These are phyloP conservation scores for Pythium rishiriense DNA, from an alignment of 352 stramenopile genomes.

Conservation along the genomic window DNA sequence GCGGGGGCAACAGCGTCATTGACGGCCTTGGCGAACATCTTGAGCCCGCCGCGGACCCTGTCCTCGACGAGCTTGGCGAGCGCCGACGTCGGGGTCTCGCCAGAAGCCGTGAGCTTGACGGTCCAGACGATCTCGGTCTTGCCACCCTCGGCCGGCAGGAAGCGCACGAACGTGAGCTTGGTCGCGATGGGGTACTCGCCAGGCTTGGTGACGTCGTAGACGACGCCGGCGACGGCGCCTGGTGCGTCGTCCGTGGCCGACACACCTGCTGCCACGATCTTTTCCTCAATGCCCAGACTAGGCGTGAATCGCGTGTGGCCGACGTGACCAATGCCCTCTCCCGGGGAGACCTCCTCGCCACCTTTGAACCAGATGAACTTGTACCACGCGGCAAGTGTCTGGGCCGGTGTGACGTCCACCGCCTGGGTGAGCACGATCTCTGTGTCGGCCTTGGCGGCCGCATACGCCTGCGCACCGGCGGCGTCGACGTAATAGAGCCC, in stretches of 20 bases:
- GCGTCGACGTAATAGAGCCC: constrained; percentile 14
- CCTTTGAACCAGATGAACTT: constrained; percentile 12
- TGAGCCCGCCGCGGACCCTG: constrained; percentile 4
- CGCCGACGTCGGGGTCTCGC: not conserved
- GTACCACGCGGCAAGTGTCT: constrained; percentile 11
- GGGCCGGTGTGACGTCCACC: not conserved
- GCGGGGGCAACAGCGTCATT: not conserved
- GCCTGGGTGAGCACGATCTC: constrained; percentile 6
- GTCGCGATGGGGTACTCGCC: constrained; percentile 5
- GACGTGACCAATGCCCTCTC: constrained; percentile 11
- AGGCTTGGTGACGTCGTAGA: constrained; percentile 16
- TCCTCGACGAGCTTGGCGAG: constrained; percentile 9
- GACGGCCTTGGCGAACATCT: constrained; percentile 5
- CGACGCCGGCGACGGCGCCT: constrained; percentile 9
- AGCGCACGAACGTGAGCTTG: constrained; percentile 19
- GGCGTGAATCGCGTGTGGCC: constrained; percentile 11
- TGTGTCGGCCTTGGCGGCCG: not conserved
- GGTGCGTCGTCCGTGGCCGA: not conserved
- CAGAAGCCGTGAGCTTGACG: constrained; percentile 12
- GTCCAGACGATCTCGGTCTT: constrained; percentile 25
- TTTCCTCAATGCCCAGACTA: constrained; percentile 7
- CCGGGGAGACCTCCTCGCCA: constrained; percentile 2
- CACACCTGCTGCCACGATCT: constrained; percentile 19
- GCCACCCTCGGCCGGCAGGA: constrained; percentile 8
- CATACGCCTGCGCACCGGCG: constrained; percentile 9